These are phyloP conservation scores for Trametes meyenii DNA, from an alignment of 768 basidiomycete genomes.

Conservation along the genomic window DNA sequence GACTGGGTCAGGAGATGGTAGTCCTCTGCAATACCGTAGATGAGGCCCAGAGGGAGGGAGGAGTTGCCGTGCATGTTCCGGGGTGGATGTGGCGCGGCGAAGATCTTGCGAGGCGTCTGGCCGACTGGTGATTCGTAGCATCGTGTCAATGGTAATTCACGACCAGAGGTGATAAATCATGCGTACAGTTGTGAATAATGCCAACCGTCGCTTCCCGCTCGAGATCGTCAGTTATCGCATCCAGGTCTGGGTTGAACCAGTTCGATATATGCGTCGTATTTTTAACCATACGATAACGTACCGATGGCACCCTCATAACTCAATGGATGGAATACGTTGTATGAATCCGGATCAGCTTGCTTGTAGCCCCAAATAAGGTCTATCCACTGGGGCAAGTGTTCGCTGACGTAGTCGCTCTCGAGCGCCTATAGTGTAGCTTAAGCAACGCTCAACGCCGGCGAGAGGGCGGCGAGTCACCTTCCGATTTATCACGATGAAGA, in stretches of 20 bases:
- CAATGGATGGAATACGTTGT: constrained; percentile 91
- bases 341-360: constrained; percentile 73
- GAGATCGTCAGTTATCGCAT: constrained; percentile 80
- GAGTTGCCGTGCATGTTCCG: constrained; percentile 73
- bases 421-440: constrained; percentile 61
- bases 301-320: constrained; percentile 93
- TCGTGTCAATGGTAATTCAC: not conserved
- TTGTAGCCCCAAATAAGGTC: constrained; percentile 92
- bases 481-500: constrained; percentile 82
- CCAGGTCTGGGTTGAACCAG: constrained; percentile 59
- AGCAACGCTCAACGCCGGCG: not conserved
- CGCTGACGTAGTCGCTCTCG: constrained; percentile 86
- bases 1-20: constrained; percentile 67
- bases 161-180: not conserved
- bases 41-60: constrained; percentile 68
- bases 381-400: constrained; percentile 86
- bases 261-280: not conserved
- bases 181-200: constrained; percentile 92
- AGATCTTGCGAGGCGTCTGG: constrained; percentile 89
- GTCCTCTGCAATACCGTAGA: constrained; percentile 86
- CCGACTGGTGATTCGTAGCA: constrained; percentile 60
- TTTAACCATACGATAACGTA: constrained; percentile 28
- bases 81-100: constrained; percentile 72
- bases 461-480: constrained; percentile 44
- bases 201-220: constrained; percentile 93